phyloP scores from a whole-genome alignment of 2,329 filamentous ascomycete genomes.

The Diplocarpon rosae region DNA sequence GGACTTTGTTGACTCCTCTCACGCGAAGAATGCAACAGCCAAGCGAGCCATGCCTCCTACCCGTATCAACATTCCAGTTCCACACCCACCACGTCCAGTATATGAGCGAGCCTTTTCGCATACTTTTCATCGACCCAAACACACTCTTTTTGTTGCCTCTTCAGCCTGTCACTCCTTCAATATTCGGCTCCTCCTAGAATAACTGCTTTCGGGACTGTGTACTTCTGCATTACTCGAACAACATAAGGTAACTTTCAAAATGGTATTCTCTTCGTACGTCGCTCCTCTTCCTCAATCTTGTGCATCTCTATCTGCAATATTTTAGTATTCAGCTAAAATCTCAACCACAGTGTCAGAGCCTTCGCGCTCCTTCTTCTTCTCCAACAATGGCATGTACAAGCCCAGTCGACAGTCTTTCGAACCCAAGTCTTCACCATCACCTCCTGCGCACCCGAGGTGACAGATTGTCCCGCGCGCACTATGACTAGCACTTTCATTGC shows the following conservation, averaged over 20 bases:
- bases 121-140: background rate
- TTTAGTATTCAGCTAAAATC: no score
- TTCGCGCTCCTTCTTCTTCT: background rate
- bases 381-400: background rate
- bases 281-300: no score
- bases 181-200: background rate
- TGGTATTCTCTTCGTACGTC: background rate
- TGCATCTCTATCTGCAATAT: background rate
- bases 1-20: background rate
- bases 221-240: background rate
- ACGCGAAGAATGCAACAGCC: slow-evolving; percentile 3
- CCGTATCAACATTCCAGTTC: slow-evolving; percentile 2
- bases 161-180: background rate
- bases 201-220: background rate
- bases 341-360: no score
- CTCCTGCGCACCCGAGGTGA: no score
- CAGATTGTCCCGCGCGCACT: no score
- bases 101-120: background rate
- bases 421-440: no score
- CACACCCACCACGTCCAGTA: background rate
- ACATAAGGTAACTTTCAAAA: background rate
- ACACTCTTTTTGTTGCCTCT: slow-evolving; percentile 1
- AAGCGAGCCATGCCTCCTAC: background rate
- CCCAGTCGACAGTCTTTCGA: no score
- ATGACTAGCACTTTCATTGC: no score